A percentile compares a stretch with the other conserved stretches of the same genome.
Conservation (phyloP, 176 grass and related monocot genomes). For the Triticum turgidum region DNA sequence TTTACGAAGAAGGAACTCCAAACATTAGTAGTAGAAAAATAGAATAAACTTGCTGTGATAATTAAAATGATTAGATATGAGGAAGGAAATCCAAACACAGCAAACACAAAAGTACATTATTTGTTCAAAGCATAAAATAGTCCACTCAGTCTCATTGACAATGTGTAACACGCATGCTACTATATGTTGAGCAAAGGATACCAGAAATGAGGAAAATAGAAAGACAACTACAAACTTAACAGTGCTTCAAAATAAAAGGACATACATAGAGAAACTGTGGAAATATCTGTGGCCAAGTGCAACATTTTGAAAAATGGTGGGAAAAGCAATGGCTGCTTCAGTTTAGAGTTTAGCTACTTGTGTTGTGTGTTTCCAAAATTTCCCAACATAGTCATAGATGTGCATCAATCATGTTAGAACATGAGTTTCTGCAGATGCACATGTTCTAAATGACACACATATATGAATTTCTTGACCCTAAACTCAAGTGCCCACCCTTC, state of each 20-base stretch:
- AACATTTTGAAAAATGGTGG: conserved; percentile 20
- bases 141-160: not conserved
- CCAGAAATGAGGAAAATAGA: not conserved
- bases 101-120: not conserved
- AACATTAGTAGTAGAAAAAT: not conserved
- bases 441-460: conserved; percentile 2
- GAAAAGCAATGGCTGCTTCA: not conserved
- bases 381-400: not conserved
- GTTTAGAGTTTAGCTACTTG: not conserved
- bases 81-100: conserved; percentile 8
- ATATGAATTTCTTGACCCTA: conserved; percentile 15
- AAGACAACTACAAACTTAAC: not conserved
- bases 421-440: conserved; percentile 10
- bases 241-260: not conserved
- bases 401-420: conserved; percentile 14
- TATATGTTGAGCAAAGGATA: conserved; percentile 8
- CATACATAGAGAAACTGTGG: not conserved
- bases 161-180: not conserved
- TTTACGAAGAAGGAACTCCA: conserved; percentile 1
- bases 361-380: not conserved
- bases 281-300: conserved; percentile 23
- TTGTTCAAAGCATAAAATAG: conserved; percentile 15
- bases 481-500: not conserved
- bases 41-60: not conserved
- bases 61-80: not conserved